phyloP scores from a whole-genome alignment of 768 basidiomycete species.

The Suillus subalutaceus region DNA sequence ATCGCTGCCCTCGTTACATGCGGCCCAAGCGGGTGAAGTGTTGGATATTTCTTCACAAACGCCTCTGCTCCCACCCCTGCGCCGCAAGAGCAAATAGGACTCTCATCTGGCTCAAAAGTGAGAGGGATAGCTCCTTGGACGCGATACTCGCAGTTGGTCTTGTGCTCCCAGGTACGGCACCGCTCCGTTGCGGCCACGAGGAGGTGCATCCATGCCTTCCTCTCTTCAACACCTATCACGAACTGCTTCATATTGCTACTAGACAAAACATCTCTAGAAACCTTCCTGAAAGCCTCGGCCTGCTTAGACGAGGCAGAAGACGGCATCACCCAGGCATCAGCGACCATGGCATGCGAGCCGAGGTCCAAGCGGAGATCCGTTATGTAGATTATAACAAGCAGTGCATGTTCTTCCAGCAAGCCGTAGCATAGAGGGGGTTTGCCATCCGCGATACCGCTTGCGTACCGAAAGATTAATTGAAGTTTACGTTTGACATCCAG shows the following conservation, averaged over 20 bases:
- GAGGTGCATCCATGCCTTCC: slow-evolving; percentile 51
- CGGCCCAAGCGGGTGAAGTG: slow-evolving; percentile 33
- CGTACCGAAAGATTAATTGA: slow-evolving; percentile 27
- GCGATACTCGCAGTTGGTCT: slow-evolving; percentile 50
- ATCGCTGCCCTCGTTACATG: slow-evolving; percentile 54
- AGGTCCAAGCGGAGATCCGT: slow-evolving; percentile 49
- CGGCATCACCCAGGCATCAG: slow-evolving; percentile 48
- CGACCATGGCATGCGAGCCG: slow-evolving; percentile 49
- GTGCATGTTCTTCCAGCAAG: slow-evolving; percentile 16
- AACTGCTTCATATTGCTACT: neutral
- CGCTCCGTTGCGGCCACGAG: slow-evolving; percentile 55
- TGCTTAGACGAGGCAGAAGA: slow-evolving; percentile 19
- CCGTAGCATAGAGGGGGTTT: slow-evolving; percentile 23
- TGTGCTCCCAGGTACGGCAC: slow-evolving; percentile 56
- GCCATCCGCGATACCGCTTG: slow-evolving; percentile 26
- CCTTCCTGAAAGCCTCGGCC: neutral
- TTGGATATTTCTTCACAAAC: slow-evolving; percentile 41
- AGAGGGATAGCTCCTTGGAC: slow-evolving; percentile 39
- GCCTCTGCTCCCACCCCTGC: slow-evolving; percentile 46
- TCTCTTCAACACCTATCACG: slow-evolving; percentile 35
- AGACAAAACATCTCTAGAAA: neutral
- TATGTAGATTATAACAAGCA: slow-evolving; percentile 48
- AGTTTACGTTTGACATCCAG: slow-evolving; percentile 37
- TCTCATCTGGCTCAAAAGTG: slow-evolving; percentile 35
- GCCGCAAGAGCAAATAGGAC: slow-evolving; percentile 58